Evolutionary conservation across 106 monocot species (phyloP).

Genomic region (Dendrobium catenatum): DNA sequence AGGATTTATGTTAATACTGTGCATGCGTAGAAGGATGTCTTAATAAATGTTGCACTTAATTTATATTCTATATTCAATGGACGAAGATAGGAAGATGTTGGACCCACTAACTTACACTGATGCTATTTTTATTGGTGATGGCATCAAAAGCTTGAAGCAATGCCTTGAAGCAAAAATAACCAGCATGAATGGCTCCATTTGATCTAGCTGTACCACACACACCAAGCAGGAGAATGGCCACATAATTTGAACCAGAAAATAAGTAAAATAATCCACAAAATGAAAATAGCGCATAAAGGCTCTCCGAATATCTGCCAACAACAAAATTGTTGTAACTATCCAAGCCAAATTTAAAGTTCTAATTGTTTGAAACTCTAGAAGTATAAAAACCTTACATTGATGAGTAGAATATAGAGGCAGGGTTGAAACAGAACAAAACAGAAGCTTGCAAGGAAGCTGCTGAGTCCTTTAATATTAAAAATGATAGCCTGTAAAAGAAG

Average conservation of each 20-base stretch:
- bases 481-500: constrained; percentile 39
- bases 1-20: background rate
- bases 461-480: constrained; percentile 46
- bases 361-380: background rate
- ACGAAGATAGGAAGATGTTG: background rate
- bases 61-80: background rate
- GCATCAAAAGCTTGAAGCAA: constrained; percentile 38
- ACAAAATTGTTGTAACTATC: constrained; percentile 4
- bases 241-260: constrained; percentile 49
- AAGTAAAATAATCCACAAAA: constrained; percentile 58
- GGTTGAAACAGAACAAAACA: constrained; percentile 62
- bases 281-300: constrained; percentile 60
- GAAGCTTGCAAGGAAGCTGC: constrained; percentile 37
- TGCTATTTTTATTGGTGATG: constrained; percentile 28
- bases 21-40: background rate
- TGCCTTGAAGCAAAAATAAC: constrained; percentile 61
- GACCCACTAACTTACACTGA: constrained; percentile 18
- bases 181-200: constrained; percentile 77
- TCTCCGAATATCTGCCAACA: constrained; percentile 66
- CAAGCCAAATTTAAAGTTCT: background rate
- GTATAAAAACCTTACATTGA: constrained; percentile 39
- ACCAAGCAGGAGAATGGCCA: constrained; percentile 51
- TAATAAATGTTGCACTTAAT: background rate
- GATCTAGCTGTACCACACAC: constrained; percentile 66
- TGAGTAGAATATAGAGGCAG: constrained; percentile 75